Conservation (phyloP, 2,329 filamentous ascomycete species). For the Sodiomyces alkalinus region DNA sequence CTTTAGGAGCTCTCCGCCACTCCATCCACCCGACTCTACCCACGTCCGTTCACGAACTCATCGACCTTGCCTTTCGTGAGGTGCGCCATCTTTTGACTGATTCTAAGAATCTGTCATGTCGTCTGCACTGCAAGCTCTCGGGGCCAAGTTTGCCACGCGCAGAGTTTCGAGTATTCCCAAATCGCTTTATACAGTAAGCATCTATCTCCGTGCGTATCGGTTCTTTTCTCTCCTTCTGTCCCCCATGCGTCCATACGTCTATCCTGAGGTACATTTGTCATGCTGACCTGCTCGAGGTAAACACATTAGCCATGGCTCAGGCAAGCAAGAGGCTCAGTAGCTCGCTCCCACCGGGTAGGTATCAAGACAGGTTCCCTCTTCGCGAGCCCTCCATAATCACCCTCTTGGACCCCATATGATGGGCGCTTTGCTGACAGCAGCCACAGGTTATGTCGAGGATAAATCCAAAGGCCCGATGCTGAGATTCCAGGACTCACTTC, state of each 20-base stretch:
- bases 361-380: not conserved
- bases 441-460: conserved; percentile 63
- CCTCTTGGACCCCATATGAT: no score
- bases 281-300: not conserved
- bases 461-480: conserved; percentile 66
- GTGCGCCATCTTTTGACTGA: no score
- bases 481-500: conserved; percentile 75
- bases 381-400: no score
- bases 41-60: no score
- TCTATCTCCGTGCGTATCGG: no score
- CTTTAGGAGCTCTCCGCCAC: no score
- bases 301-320: conserved; percentile 30
- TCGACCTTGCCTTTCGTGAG: no score
- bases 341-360: conserved; percentile 37
- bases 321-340: conserved; percentile 38
- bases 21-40: no score
- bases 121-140: conserved; percentile 8
- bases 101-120: conserved; percentile 6
- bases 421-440: not conserved
- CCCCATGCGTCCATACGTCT: not conserved
- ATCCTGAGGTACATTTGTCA: not conserved
- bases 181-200: not conserved
- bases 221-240: not conserved
- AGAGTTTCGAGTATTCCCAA: not conserved
- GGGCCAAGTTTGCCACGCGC: conserved; percentile 8